phyloP scores from a whole-genome alignment of 148 eudicot genomes.

The Rhododendron griersonianum region DNA sequence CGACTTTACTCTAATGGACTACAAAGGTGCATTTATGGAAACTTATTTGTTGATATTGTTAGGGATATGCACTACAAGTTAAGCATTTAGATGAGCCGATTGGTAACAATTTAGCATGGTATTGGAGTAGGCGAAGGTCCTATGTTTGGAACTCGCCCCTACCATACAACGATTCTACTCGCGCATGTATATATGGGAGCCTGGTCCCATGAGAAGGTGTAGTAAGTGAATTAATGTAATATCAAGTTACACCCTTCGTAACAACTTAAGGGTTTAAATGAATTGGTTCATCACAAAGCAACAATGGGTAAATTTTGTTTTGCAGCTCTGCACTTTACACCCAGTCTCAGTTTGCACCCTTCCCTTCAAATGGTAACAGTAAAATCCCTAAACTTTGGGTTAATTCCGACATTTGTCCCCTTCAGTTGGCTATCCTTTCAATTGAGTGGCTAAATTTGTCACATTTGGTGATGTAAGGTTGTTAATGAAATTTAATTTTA shows the following conservation, averaged over 20 bases:
- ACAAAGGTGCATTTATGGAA: background rate
- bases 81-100: background rate
- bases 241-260: background rate
- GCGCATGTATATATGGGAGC: too few species aligned
- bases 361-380: background rate
- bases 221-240: background rate
- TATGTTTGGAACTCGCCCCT: background rate
- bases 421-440: background rate
- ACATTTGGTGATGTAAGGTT: background rate
- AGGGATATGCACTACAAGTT: background rate
- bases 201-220: background rate
- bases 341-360: too few species aligned
- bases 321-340: too few species aligned
- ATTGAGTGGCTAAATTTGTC: background rate
- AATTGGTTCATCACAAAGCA: background rate
- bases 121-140: background rate
- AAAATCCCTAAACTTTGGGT: background rate
- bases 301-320: background rate
- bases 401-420: background rate
- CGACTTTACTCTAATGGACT: background rate
- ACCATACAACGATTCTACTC: background rate
- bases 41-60: background rate
- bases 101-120: background rate
- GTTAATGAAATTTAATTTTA: background rate
- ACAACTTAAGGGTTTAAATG: background rate